Base-by-base conservation (phyloP, 306 rosid genomes). In the Erythrophleum fordii region DNA sequence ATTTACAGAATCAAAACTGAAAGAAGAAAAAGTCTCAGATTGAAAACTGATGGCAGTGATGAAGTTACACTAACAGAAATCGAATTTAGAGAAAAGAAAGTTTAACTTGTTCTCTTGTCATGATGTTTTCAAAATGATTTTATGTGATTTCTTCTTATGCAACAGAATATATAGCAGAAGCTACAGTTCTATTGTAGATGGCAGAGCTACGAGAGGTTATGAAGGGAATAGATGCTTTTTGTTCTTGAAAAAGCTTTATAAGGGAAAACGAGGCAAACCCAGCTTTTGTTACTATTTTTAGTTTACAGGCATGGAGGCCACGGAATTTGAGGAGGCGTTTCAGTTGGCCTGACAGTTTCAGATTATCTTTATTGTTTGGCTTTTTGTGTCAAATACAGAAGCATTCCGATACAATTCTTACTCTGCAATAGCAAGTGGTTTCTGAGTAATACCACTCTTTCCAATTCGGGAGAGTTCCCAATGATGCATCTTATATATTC, bases 241-340 rank as follows among this genome's bases (percentile, higher is more conserved):
- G 86, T 80, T 55, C 45, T 81, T 52, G 73, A 44, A 60, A 11
- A 56, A 53, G 60, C 31, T 49, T 79, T 76, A 76, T 67, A 69
- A 69, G 23, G 76, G 55, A 44, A 31, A 52, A 5, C 37, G 77
- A 29, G 37, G 66, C 59, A 52, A 37, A 64, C 58, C 28, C 59
- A 53, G 61, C 69, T 22, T 17, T 58, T 52, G 10, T 62, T 61
- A 29, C 45, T n/a, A 3, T 16, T 46, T 84, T 16, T 11, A 39
- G 18, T 53, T 39, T 35, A 37, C 51, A 5, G 46, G 61, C 72
- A 84, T 75, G 92, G 87, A 86, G 68, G 87, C 86, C 53, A 53
- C 90, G 23, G 90, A 86, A 71, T 77, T 84, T 41, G 83, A 85
- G 83, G 35, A 82, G 22, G n/a, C 61, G 20, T 9, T 72, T 81